A percentile compares a stretch with the other conserved stretches of the same genome.
These are phyloP conservation scores for Ramaria sp. DNA, from an alignment of 768 basidiomycete genomes.

Conservation along the genomic window DNA sequence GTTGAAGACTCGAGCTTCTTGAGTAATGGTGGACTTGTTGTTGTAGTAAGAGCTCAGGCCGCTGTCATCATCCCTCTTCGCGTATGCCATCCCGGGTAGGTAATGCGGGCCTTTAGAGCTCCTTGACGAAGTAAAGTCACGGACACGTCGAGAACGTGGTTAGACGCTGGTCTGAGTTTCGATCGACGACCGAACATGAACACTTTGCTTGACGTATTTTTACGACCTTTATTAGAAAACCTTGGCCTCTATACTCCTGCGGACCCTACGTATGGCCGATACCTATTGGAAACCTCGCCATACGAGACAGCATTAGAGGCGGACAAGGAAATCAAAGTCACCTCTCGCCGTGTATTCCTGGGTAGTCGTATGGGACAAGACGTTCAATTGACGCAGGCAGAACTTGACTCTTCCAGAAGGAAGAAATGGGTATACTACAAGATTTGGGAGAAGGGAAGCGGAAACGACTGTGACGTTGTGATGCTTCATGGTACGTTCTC, in stretches of 20 bases:
- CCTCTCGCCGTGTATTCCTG: slow-evolving; percentile 21
- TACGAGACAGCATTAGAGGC: slow-evolving; percentile 18
- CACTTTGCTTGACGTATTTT: slow-evolving; percentile 11
- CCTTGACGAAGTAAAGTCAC: not conserved
- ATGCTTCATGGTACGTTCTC: slow-evolving; percentile 22
- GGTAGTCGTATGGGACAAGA: slow-evolving; percentile 19
- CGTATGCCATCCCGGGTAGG: slow-evolving; percentile 49
- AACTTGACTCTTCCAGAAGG: slow-evolving; percentile 17
- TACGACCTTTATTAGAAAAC: slow-evolving; percentile 19
- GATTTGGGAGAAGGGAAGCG: slow-evolving; percentile 20
- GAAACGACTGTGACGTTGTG: slow-evolving; percentile 24
- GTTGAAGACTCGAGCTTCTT: slow-evolving; percentile 98
- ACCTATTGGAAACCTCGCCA: slow-evolving; percentile 18
- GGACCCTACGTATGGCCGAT: slow-evolving; percentile 27
- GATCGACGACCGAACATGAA: not conserved
- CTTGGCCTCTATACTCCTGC: slow-evolving; percentile 18
- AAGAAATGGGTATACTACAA: slow-evolving; percentile 26
- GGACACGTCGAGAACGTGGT: not conserved
- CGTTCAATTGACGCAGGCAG: slow-evolving; percentile 18
- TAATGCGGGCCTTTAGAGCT: no score
- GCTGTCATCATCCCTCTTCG: slow-evolving; percentile 94
- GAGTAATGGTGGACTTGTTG: slow-evolving; percentile 97
- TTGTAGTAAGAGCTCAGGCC: slow-evolving; percentile 88
- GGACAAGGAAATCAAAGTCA: slow-evolving; percentile 15
- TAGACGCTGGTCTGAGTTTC: not conserved